Percentiles rank a stretch among this genome's conserved stretches.
phyloP scores from a whole-genome alignment of 176 grass and related monocot genomes.

The Juncus inflexus region DNA sequence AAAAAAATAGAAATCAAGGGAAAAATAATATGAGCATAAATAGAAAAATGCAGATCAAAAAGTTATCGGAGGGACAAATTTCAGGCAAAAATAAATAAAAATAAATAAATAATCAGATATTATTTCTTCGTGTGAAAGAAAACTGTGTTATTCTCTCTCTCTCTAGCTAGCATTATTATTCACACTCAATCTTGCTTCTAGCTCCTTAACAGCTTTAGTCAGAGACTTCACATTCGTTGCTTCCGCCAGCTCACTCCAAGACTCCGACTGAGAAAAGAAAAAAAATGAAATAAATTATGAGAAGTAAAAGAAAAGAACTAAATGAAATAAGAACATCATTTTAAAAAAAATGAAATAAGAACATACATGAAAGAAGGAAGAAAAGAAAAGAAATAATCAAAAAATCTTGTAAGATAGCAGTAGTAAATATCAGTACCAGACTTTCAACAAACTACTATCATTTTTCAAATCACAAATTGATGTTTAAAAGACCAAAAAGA shows the following conservation, averaged over 20 bases:
- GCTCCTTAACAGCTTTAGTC: constrained; percentile 56
- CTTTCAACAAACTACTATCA: no score
- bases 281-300: constrained; percentile 1
- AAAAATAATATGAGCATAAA: no score
- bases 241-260: constrained; percentile 41
- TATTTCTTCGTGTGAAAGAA: not conserved
- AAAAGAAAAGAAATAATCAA: no score
- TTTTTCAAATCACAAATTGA: no score
- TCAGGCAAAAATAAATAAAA: not conserved
- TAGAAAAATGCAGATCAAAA: no score
- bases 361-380: not conserved
- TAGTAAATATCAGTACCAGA: no score
- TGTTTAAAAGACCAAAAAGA: no score
- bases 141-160: not conserved
- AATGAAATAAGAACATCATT: not conserved
- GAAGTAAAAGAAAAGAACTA: not conserved
- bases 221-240: constrained; percentile 64
- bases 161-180: constrained; percentile 9
- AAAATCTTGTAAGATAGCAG: no score
- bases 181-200: constrained; percentile 29
- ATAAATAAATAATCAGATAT: not conserved
- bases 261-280: constrained; percentile 39
- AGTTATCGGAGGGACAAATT: no score
- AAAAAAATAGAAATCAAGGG: no score
- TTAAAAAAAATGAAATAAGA: no score